Conservation (phyloP, 768 basidiomycete genomes). For the Kwoniella dendrophila region DNA sequence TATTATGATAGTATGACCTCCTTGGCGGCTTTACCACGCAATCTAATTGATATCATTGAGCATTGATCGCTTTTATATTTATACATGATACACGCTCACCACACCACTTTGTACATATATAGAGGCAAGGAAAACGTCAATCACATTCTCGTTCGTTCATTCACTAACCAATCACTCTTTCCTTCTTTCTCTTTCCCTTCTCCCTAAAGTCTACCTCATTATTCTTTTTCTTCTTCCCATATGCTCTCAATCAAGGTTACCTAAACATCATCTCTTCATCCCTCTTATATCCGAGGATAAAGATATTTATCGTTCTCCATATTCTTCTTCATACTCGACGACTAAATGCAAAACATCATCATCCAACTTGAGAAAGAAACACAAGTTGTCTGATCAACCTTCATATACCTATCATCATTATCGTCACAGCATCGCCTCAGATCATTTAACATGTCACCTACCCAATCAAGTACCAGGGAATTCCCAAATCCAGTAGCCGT, state of each 20-base stretch:
- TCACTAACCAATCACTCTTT: slow-evolving; percentile 2
- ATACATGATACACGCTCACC: neutral
- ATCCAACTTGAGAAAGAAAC: neutral
- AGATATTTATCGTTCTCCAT: too few relatives aligned
- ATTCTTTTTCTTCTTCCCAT: slow-evolving; percentile 7
- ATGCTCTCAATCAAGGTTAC: neutral
- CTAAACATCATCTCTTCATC: neutral
- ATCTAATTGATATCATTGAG: too few relatives aligned
- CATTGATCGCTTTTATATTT: slow-evolving; percentile 1
- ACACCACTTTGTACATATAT: neutral
- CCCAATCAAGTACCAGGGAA: slow-evolving; percentile 1
- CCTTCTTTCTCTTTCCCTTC: slow-evolving; percentile 4
- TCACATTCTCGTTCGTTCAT: neutral
- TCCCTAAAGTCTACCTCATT: neutral
- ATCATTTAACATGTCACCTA: neutral
- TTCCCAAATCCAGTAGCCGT: slow-evolving; percentile 44
- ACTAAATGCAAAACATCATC: too few relatives aligned
- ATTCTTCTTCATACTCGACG: too few relatives aligned
- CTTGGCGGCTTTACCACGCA: slow-evolving; percentile 21
- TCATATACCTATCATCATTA: neutral
- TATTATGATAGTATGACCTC: neutral
- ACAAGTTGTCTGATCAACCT: neutral
- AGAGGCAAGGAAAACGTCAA: neutral
- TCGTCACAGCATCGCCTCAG: neutral
- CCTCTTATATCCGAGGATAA: neutral